Evolutionary conservation across 2,329 filamentous ascomycete genomes (phyloP), one percentile per base, ranked within the genome.

Genomic region (Colletotrichum navitas): DNA sequence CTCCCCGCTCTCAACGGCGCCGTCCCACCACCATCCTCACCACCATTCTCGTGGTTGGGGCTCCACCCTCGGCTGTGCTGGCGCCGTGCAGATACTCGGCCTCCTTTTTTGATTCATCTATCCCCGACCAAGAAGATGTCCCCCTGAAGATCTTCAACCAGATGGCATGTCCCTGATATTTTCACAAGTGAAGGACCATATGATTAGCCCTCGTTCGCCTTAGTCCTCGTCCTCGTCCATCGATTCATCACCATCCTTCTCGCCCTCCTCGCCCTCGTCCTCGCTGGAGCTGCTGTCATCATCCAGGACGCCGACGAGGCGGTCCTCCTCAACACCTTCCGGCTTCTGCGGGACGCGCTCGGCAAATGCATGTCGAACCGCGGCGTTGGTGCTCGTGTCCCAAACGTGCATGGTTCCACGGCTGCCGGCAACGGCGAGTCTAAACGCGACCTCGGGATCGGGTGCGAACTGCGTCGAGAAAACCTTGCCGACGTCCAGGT

Each of bases 361-460:
- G 2, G 93, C 94, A 83, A 99, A 99, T 1, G 92, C 91, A 74
- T 92, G 89, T 70, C 96, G 90, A 41, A 99, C 94, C 34, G 93
- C 92, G 18, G 89, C 90, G 80, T 99, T 99, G 68, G 96, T 99
- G 80, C 94, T 90, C 29, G 96, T 98, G 82, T 98, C 95, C 96
- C 96, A 99, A 64, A 99, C 91, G 80, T 97, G 93, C 79, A 98
- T 91, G 45, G 90, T 89, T 56, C 96, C 96, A 84, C 97, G 97
- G 85, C 95, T 98, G 66, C 96, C 96, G 8, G 95, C 96, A 24
- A 99, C 94, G 2, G 95, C 93, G 55, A 99, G 87, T 65, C 96
- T 89, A 87, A 98, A 99, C 32, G 93, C 93, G 12, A 98, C 94
- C 82, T 96, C 94, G 43, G 91, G 82, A 79, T 99, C 96, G 0